Percentiles rank a stretch among this genome's conserved stretches.
Conservation (phyloP, 345 rosid species). For the Geranium rotundifolium region DNA sequence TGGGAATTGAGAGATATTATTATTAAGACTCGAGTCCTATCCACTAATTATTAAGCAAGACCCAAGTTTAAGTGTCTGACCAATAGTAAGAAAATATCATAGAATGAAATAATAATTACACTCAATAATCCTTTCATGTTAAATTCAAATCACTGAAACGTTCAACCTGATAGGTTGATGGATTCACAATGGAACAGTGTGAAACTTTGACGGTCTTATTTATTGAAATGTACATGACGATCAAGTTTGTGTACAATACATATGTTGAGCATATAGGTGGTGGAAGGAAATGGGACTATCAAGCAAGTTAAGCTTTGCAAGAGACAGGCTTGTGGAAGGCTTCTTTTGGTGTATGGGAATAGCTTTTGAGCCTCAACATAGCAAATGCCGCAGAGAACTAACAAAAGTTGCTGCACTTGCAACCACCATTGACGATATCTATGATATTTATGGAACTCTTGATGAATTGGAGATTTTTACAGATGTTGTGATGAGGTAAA, state of each 20-base stretch:
- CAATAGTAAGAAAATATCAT: too few species aligned
- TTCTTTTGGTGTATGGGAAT: slow-evolving; percentile 35
- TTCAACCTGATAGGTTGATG: too few species aligned
- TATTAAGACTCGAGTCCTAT: too few species aligned
- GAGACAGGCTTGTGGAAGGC: slow-evolving; percentile 44
- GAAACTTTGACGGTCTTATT: too few species aligned
- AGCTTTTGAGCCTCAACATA: slow-evolving; percentile 17
- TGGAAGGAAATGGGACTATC: slow-evolving; percentile 23
- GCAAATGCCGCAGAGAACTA: slow-evolving; percentile 16
- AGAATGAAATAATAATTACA: too few species aligned
- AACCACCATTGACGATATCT: slow-evolving; percentile 32
- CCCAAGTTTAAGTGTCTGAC: too few species aligned
- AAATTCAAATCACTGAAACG: too few species aligned
- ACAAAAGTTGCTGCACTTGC: slow-evolving; percentile 27
- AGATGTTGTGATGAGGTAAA: slow-evolving; percentile 24
- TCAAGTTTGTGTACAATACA: too few species aligned
- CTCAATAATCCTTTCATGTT: too few species aligned
- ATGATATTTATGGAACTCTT: slow-evolving; percentile 31
- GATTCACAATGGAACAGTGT: too few species aligned
- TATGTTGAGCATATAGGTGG: slow-evolving; percentile 19
- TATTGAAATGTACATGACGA: too few species aligned
- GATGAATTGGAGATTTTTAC: slow-evolving; percentile 33
- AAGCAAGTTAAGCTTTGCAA: slow-evolving; percentile 24
- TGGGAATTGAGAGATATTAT: neutral
- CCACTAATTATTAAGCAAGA: too few species aligned